phyloP scores from a whole-genome alignment of 1,284 basidiomycete genomes.

The Heterobasidion irregulare region DNA sequence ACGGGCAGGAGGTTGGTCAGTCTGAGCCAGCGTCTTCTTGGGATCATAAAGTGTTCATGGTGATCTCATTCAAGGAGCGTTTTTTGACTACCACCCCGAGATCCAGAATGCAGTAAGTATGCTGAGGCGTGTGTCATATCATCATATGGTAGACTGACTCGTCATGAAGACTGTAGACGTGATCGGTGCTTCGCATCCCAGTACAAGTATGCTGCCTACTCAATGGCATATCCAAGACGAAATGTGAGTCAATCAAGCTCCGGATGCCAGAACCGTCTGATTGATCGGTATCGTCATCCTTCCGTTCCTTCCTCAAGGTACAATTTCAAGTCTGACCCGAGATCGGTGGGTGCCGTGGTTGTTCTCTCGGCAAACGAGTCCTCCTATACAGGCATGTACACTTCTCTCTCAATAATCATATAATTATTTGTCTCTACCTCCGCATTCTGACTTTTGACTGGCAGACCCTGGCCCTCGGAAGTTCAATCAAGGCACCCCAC shows the following conservation, averaged over 20 bases:
- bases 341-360: conserved; percentile 55
- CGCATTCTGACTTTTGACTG: not conserved
- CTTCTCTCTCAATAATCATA: not conserved
- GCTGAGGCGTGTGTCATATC: not conserved
- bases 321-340: conserved; percentile 73
- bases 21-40: not conserved
- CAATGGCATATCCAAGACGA: conserved; percentile 59
- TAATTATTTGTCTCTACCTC: conserved; percentile 10
- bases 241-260: conserved; percentile 26
- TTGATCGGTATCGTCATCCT: not conserved
- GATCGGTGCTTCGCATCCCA: conserved; percentile 54
- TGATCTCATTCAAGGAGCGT: conserved; percentile 34
- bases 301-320: conserved; percentile 36
- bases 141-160: not conserved
- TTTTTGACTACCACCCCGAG: conserved; percentile 70
- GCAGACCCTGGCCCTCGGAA: conserved; percentile 41
- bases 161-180: conserved; percentile 50
- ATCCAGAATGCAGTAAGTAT: conserved; percentile 50
- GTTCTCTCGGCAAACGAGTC: conserved; percentile 63
- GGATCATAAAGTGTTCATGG: not conserved
- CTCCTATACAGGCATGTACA: conserved; percentile 43
- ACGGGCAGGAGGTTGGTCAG: conserved; percentile 38
- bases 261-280: not conserved
- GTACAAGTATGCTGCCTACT: conserved; percentile 53
- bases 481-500: conserved; percentile 53